These are phyloP conservation scores for Glycyrrhiza uralensis DNA, from an alignment of 306 rosid genomes.

Conservation along the genomic window DNA sequence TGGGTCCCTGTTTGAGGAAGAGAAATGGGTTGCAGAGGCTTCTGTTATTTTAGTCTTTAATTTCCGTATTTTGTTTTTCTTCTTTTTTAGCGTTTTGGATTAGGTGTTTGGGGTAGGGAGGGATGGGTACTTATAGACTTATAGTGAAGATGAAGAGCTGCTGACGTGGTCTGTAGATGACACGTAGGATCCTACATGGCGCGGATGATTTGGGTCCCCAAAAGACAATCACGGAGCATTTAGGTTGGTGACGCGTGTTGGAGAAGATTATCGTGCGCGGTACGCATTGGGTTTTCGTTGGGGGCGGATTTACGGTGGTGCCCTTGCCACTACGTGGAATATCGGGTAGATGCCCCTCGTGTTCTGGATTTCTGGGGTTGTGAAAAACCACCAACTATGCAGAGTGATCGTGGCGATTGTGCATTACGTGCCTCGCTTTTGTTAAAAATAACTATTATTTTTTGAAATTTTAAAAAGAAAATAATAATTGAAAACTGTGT, in stretches of 20 bases:
- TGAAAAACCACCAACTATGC: slow-evolving; percentile 23
- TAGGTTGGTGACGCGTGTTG: slow-evolving; percentile 38
- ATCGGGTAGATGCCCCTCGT: slow-evolving; percentile 40
- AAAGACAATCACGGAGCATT: not conserved
- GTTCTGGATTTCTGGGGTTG: slow-evolving; percentile 17
- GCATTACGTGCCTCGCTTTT: not conserved
- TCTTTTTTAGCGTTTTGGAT: not conserved
- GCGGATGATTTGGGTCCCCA: not conserved
- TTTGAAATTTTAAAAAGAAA: slow-evolving; percentile 3
- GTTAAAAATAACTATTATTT: not conserved
- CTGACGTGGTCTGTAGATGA: slow-evolving; percentile 39
- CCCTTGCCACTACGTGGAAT: slow-evolving; percentile 30
- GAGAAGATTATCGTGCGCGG: slow-evolving; percentile 5
- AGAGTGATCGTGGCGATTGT: slow-evolving; percentile 21
- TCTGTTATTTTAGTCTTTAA: not conserved
- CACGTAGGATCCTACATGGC: slow-evolving; percentile 41
- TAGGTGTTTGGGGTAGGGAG: slow-evolving; percentile 24
- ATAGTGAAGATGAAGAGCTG: slow-evolving; percentile 30
- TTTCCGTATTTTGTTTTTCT: not conserved
- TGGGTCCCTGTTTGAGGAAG: not conserved
- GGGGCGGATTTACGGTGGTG: not conserved
- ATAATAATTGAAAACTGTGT: not conserved
- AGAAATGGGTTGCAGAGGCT: not conserved
- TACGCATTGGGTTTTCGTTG: not conserved
- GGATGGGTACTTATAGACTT: slow-evolving; percentile 43